Conservation (phyloP, 192 early-diverging fungal species). For the Umbelopsis sp. region DNA sequence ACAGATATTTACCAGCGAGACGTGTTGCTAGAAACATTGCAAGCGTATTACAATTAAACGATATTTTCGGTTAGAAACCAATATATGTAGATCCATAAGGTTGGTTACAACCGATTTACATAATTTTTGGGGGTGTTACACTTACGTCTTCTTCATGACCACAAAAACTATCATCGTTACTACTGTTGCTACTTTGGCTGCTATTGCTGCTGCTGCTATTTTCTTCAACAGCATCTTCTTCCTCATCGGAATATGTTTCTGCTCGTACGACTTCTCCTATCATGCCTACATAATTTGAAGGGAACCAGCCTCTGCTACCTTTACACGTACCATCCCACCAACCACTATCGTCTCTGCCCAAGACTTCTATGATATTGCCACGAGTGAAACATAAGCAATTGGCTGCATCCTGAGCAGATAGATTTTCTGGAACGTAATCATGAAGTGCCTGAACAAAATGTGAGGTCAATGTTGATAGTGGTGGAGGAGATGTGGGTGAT, state of each 20-base stretch:
- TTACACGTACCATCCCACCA: slow-evolving; percentile 95
- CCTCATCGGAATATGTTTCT: slow-evolving; percentile 42
- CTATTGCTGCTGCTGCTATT: slow-evolving; percentile 12
- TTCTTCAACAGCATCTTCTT: slow-evolving; percentile 19
- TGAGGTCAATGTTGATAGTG: slow-evolving; percentile 25
- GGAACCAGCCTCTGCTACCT: slow-evolving; percentile 88
- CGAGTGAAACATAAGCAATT: slow-evolving; percentile 77
- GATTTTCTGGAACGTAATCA: slow-evolving; percentile 80
- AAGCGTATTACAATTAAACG: neutral
- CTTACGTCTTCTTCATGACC: slow-evolving; percentile 3
- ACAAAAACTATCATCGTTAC: neutral
- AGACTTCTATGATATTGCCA: slow-evolving; percentile 90
- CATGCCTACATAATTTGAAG: slow-evolving; percentile 81
- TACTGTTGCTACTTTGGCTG: neutral
- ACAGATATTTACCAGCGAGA: slow-evolving; percentile 15
- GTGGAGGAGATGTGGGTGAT: slow-evolving; percentile 24
- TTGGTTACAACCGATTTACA: neutral
- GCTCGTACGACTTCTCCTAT: slow-evolving; percentile 47
- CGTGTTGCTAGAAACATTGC: neutral
- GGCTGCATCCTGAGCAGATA: slow-evolving; percentile 45
- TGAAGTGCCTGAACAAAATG: slow-evolving; percentile 72
- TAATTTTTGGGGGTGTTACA: neutral
- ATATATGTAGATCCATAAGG: neutral
- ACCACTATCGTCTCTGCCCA: slow-evolving; percentile 87
- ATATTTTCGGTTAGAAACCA: neutral